Evolutionary conservation across 2,329 filamentous ascomycete species (phyloP).

Genomic region (Colletotrichum kahawae): DNA sequence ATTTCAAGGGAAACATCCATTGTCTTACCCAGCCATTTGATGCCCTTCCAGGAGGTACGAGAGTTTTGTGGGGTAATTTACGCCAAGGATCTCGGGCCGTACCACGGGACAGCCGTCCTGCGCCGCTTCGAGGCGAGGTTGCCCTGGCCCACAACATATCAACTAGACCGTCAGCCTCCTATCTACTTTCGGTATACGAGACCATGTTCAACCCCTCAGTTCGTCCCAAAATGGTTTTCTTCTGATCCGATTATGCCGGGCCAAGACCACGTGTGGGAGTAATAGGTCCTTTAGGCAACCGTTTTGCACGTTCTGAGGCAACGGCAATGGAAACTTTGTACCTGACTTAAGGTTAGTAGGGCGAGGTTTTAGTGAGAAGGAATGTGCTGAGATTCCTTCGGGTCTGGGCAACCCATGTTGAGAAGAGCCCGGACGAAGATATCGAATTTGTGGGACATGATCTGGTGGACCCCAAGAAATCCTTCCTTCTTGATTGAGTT

Average conservation of each 20-base stretch:
- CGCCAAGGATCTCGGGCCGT: background rate
- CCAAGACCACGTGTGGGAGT: background rate
- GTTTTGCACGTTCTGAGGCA: background rate
- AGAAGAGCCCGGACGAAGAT: background rate
- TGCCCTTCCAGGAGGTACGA: background rate
- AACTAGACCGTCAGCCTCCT: background rate
- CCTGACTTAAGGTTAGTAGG: background rate
- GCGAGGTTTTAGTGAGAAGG: background rate
- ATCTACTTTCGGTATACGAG: background rate
- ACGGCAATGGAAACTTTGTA: accelerated
- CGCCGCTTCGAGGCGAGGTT: background rate
- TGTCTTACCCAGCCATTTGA: background rate
- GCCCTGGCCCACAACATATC: background rate
- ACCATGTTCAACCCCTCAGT: background rate
- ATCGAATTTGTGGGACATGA: background rate
- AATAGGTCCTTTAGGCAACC: background rate
- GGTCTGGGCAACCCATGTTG: background rate
- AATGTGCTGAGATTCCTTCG: background rate
- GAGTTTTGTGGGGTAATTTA: background rate
- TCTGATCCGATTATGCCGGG: background rate
- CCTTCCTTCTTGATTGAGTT: background rate
- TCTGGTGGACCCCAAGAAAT: background rate
- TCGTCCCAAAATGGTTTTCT: background rate
- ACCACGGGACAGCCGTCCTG: background rate
- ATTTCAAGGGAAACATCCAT: background rate